Evolutionary conservation across 108 stramenopile species (phyloP).

Genomic region (Conticribra weissflogii): DNA sequence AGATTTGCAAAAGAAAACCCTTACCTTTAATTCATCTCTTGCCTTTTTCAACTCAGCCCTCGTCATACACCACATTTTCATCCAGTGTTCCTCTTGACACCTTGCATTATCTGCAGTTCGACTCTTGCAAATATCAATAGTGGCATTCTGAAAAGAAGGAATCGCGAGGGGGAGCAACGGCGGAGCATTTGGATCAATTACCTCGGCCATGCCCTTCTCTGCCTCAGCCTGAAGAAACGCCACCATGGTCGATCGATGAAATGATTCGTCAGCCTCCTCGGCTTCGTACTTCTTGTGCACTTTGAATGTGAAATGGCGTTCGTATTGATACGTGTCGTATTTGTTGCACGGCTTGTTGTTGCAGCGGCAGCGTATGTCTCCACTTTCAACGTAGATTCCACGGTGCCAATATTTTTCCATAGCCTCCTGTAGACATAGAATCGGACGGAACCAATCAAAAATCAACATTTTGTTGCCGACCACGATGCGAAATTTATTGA

Average conservation of each 20-base stretch:
- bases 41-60: conserved; percentile 10
- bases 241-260: background rate
- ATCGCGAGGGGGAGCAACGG: background rate
- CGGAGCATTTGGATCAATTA: background rate
- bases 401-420: conserved; percentile 6
- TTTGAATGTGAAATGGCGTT: conserved; percentile 34
- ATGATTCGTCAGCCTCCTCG: conserved; percentile 10
- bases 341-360: conserved; percentile 33
- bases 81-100: conserved; percentile 25
- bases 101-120: conserved; percentile 17
- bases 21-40: conserved; percentile 13
- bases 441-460: too few relatives aligned
- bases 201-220: conserved; percentile 16
- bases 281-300: conserved; percentile 29
- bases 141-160: background rate
- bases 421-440: background rate
- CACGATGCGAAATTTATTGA: background rate
- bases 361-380: conserved; percentile 25
- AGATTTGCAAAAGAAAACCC: too few relatives aligned
- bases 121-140: conserved; percentile 9
- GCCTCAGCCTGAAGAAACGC: conserved; percentile 17
- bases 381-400: conserved; percentile 7
- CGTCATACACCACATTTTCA: conserved; percentile 23
- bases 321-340: conserved; percentile 31
- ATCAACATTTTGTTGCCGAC: background rate